These are phyloP conservation scores for Xylaria multiplex DNA, from an alignment of 2,329 filamentous ascomycete genomes.

Conservation along the genomic window DNA sequence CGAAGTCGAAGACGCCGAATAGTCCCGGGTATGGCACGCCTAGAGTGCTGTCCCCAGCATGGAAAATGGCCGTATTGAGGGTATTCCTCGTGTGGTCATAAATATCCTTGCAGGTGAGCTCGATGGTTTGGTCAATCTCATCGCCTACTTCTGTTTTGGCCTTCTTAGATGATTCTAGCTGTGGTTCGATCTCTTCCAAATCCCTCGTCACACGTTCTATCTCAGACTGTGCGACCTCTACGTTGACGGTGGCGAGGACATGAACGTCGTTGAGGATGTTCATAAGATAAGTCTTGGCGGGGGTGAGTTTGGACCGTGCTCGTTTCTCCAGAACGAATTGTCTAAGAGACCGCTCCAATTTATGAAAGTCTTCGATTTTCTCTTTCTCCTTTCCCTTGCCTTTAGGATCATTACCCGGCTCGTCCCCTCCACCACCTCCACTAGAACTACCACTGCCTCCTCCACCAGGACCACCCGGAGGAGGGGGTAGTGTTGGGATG, in stretches of 20 bases:
- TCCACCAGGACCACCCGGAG: conserved; percentile 65
- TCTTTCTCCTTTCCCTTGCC: conserved; percentile 89
- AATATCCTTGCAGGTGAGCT: conserved; percentile 84
- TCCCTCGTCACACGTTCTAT: conserved; percentile 84
- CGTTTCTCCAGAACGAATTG: conserved; percentile 96
- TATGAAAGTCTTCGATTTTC: conserved; percentile 88
- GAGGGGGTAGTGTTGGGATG: conserved; percentile 76
- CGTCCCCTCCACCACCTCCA: conserved; percentile 66
- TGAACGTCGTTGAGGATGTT: conserved; percentile 92
- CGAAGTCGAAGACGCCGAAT: conserved; percentile 87
- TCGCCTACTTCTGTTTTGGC: conserved; percentile 83
- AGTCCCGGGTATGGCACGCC: conserved; percentile 89
- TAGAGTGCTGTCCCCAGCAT: conserved; percentile 79
- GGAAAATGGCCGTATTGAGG: conserved; percentile 78
- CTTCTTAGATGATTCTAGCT: conserved; percentile 84
- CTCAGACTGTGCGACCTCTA: conserved; percentile 85
- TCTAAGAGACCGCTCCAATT: conserved; percentile 86
- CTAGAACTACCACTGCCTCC: conserved; percentile 63
- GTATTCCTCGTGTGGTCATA: conserved; percentile 84
- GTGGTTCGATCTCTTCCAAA: conserved; percentile 82
- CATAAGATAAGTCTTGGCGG: conserved; percentile 92
- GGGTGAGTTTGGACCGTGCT: conserved; percentile 92
- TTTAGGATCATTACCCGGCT: conserved; percentile 68
- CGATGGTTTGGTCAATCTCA: conserved; percentile 81
- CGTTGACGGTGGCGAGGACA: conserved; percentile 84